Evolutionary conservation across 768 basidiomycete species (phyloP), one percentile per base, ranked within the genome.

Genomic region (Epithele typhae): DNA sequence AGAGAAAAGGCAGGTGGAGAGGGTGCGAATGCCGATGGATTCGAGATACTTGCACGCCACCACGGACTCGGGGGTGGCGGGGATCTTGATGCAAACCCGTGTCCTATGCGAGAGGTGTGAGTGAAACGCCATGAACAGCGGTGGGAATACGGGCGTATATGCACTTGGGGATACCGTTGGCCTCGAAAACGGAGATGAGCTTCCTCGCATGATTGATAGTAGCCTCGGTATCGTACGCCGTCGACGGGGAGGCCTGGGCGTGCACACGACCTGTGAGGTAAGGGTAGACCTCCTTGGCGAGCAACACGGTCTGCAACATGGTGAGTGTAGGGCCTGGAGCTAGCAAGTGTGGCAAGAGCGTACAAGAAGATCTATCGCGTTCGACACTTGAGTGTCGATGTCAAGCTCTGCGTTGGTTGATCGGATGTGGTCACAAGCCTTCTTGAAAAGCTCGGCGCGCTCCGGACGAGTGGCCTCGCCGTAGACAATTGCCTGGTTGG

Each of bases 1-100:
- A 24, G 69, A 73, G 62, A 81, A 81, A 18, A 81, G 56, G 50
- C 72, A 71, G 0, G 79, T 81, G 23, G 69, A 78, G 8, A 81
- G 72, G 0, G 77, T 79, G 35, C 73, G 63, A 37, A 81, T 78
- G 6, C 74, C 75, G 22, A 64, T 57, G 17, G 65, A 66, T 30
- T 70, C 63, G 22, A 79, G 70, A 21, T 68, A 54, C 21, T 64
- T 64, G 53, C 77, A 79, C 1, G 80, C 78, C 14, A 74, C 48
- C 36, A 79, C 62, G 5, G 73, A 72, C 50, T 78, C 73, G 3
- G 75, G 74, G 0, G 78, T 80, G 12, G 73, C 64, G 15, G 79
- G 79, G 34, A 82, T 77, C 58, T 81, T 82, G 61, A 82, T 75
- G 56, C 77, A 78, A 19, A 77, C 74, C 10, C 77, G 68, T 21